Percentiles rank a stretch among this genome's conserved stretches.
These are phyloP conservation scores for Epichloe gansuensis DNA, from an alignment of 2,329 filamentous ascomycete genomes.

Conservation along the genomic window DNA sequence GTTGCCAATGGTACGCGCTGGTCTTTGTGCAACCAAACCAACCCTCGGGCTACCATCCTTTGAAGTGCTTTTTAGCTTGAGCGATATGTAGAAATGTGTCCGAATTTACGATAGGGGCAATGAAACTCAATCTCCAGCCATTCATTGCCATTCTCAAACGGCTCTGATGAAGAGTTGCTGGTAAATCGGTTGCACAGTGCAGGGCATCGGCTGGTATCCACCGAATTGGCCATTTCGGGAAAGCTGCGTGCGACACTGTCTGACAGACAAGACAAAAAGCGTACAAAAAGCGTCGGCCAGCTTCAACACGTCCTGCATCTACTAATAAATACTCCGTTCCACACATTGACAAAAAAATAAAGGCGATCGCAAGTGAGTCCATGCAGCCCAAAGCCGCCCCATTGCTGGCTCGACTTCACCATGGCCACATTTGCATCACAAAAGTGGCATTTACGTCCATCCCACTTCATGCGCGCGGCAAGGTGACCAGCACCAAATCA, in stretches of 20 bases:
- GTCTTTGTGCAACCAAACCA: neutral
- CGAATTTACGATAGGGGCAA: neutral
- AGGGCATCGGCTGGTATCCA: neutral
- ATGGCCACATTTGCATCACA: slow-evolving; percentile 2
- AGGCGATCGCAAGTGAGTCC: neutral
- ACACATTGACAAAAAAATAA: neutral
- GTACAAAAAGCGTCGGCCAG: neutral
- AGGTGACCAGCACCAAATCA: slow-evolving; percentile 3
- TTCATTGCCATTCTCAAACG: no score
- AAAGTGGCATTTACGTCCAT: slow-evolving; percentile 6
- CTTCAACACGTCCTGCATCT: neutral
- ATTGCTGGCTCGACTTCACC: neutral
- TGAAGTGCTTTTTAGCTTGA: neutral
- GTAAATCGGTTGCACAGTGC: no score
- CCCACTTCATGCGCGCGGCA: slow-evolving; percentile 4
- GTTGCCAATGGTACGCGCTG: no score
- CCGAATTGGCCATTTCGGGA: neutral
- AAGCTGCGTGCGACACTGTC: neutral
- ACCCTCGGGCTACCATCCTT: no score
- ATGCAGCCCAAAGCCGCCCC: neutral
- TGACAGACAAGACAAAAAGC: no score
- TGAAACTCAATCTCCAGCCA: neutral
- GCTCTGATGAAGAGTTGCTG: no score
- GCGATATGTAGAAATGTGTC: slow-evolving; percentile 1
- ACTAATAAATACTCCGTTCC: neutral